phyloP scores from a whole-genome alignment of 345 rosid species.

The Camelina laxa region DNA sequence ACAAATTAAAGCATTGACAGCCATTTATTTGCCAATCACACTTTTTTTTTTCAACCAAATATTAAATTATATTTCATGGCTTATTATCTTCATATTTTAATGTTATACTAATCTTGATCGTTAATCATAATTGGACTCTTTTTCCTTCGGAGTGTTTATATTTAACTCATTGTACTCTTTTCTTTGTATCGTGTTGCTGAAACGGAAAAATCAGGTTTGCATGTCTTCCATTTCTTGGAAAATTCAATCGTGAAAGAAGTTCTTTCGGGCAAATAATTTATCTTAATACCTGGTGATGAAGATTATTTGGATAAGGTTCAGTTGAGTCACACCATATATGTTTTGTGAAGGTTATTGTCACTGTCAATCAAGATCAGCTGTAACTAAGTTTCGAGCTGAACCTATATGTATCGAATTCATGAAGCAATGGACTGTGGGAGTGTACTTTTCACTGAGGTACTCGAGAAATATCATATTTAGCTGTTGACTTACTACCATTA shows the following conservation, averaged over 20 bases:
- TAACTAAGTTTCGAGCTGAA: slow-evolving; percentile 74
- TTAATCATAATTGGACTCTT: neutral
- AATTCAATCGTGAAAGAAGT: slow-evolving; percentile 95
- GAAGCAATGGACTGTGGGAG: slow-evolving; percentile 95
- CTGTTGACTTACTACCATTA: slow-evolving; percentile 3
- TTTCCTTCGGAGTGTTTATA: slow-evolving; percentile 11
- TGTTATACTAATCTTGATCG: neutral
- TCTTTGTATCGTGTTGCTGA: slow-evolving; percentile 13
- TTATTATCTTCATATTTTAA: neutral
- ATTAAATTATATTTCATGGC: neutral
- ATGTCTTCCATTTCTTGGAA: slow-evolving; percentile 87
- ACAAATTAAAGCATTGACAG: too few species aligned
- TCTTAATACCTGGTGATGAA: too few species aligned
- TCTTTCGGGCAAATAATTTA: slow-evolving; percentile 52
- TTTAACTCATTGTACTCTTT: slow-evolving; percentile 19
- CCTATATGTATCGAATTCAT: slow-evolving; percentile 72
- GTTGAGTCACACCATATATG: slow-evolving; percentile 37
- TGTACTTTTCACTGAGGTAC: slow-evolving; percentile 92
- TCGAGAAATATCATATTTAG: slow-evolving; percentile 20
- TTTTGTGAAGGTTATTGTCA: slow-evolving; percentile 85
- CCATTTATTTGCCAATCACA: too few species aligned
- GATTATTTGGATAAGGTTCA: too few species aligned
- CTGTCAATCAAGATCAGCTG: slow-evolving; percentile 95
- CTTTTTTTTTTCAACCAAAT: too few species aligned
- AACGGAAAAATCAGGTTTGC: slow-evolving; percentile 92